Percentiles rank a stretch among this genome's conserved stretches.
Evolutionary conservation across 805 yeast species (phyloP).

Genomic region (Vanderwaltozyma verrucispora): DNA sequence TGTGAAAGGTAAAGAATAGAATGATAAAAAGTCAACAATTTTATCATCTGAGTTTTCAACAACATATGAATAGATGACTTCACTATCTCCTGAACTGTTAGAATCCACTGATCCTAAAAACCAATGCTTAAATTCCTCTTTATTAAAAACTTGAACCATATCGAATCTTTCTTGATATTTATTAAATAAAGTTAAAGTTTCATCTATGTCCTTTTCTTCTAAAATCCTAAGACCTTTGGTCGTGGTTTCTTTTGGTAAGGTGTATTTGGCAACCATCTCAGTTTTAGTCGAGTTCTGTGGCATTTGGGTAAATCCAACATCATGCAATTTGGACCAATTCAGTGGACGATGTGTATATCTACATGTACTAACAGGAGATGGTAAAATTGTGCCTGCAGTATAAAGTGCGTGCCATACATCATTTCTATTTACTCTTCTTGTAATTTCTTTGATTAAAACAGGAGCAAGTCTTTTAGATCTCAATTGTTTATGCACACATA

Average conservation of each 20-base stretch:
- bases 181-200: constrained; percentile 47
- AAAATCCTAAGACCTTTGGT: constrained; percentile 43
- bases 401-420: constrained; percentile 94
- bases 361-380: constrained; percentile 83
- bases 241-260: constrained; percentile 45
- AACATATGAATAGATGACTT: constrained; percentile 68
- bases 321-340: constrained; percentile 82
- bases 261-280: constrained; percentile 59
- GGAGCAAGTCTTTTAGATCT: constrained; percentile 94
- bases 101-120: constrained; percentile 45
- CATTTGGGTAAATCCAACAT: constrained; percentile 79
- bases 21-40: constrained; percentile 83
- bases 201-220: constrained; percentile 50
- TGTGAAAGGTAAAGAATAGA: constrained; percentile 79
- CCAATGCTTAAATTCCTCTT: constrained; percentile 67
- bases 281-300: constrained; percentile 63
- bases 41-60: constrained; percentile 46
- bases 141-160: constrained; percentile 53
- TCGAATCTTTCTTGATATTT: constrained; percentile 63
- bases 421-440: constrained; percentile 76
- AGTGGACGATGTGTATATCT: constrained; percentile 90
- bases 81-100: constrained; percentile 9
- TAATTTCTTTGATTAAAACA: constrained; percentile 83
- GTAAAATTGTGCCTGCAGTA: constrained; percentile 86
- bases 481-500: constrained; percentile 89